These are phyloP conservation scores for Mortierella sp. DNA, from an alignment of 371 early-diverging fungal genomes.

Conservation along the genomic window DNA sequence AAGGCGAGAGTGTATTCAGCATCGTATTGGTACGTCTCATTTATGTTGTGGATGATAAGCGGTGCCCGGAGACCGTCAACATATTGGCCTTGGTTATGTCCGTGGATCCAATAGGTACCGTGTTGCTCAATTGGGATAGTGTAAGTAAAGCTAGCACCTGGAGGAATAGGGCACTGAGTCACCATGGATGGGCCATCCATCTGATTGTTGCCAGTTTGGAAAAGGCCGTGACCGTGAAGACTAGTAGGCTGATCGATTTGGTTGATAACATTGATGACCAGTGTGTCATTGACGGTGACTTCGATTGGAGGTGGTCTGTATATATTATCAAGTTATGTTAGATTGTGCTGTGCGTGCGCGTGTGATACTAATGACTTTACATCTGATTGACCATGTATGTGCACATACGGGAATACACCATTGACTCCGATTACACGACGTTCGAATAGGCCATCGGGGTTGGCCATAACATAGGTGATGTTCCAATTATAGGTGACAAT, in stretches of 20 bases:
- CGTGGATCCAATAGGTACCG: constrained; percentile 85
- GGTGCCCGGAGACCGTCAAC: constrained; percentile 86
- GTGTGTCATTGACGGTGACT: constrained; percentile 65
- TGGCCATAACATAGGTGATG: constrained; percentile 72
- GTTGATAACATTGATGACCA: constrained; percentile 75
- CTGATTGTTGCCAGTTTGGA: constrained; percentile 69
- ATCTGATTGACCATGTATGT: not conserved
- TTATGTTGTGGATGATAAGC: constrained; percentile 74
- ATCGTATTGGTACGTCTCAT: constrained; percentile 77
- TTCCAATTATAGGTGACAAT: constrained; percentile 79
- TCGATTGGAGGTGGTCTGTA: constrained; percentile 25
- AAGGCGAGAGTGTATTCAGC: constrained; percentile 74
- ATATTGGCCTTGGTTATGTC: constrained; percentile 78
- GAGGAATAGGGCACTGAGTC: constrained; percentile 68
- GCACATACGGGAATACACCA: constrained; percentile 74
- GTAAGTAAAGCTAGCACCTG: constrained; percentile 69
- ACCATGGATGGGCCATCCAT: constrained; percentile 74
- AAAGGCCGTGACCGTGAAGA: constrained; percentile 79
- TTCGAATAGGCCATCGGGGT: constrained; percentile 73
- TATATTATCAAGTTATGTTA: not conserved
- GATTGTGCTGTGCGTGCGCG: too few species aligned
- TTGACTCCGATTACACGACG: constrained; percentile 83
- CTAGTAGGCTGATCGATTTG: constrained; percentile 70
- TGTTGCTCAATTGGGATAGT: constrained; percentile 68
- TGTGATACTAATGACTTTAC: too few species aligned